Base-by-base conservation (phyloP, 495 filamentous ascomycete genomes). In the Parmelia sp. region DNA sequence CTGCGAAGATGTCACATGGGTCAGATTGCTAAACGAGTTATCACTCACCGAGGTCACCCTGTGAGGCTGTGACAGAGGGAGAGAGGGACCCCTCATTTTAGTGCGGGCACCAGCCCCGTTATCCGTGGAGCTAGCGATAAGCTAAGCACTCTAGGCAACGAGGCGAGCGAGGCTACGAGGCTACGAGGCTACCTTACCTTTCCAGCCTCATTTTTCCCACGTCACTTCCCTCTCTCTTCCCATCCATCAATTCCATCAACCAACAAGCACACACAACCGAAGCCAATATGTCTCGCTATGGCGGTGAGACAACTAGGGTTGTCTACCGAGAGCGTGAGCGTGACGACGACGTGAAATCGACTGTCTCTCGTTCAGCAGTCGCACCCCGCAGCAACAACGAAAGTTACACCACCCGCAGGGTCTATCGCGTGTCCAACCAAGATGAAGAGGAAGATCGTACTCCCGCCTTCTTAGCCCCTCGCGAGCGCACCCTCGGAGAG, bases 81-180 rank as follows among this genome's bases (percentile, higher is more conserved):
- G 6, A 40, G 17, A 40, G 2, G 11, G 35, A 5, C 10, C 35
- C 4, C 17, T 19, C 40, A 10, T 40, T 3, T 7, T 6, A 10
- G 25, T 45, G 61, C 45, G 61, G 62, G 62, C 51, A 44, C 44
- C 45, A 45, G 23, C 3, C 44, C 60, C 15, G 23, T 53, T 25
- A 17, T 39, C 44, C 36, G 14, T 25, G 19, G 15, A 36, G 33
- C 45, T 59, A 64, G 62, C 57, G 62, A 64, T 64, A 59, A 64
- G 62, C 62, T 56, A 56, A 36, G 9, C 39, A 25, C 23, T 37
- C 42, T 47, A 33, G 29, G 29, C 51, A 33, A 55, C 51, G 29
- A 33, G 25, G 49, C 27, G 31, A n/a, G n/a, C n/a, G n/a, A n/a
- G n/a, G n/a, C n/a, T n/a, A n/a, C n/a, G n/a, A 33, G 29, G 29